Conservation (phyloP, 805 yeast genomes). For the Debaryomyces castellii region DNA sequence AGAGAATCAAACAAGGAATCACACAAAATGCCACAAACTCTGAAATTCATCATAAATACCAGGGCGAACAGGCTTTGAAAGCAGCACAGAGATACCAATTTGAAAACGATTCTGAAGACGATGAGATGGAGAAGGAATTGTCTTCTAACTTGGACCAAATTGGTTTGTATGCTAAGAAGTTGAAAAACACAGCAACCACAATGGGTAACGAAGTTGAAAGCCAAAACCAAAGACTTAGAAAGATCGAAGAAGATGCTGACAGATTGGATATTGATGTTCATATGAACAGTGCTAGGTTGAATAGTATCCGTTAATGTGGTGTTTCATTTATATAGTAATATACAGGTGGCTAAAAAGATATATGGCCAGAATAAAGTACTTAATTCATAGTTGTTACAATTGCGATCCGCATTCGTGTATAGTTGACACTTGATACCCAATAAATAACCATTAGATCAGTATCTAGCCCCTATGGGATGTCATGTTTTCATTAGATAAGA, state of each 20-base stretch:
- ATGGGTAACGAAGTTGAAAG: conserved; percentile 75
- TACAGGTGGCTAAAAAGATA: no score
- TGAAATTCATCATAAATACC: conserved; percentile 46
- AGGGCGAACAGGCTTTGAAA: conserved; percentile 50
- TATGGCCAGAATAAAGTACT: no score
- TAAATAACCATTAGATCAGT: no score
- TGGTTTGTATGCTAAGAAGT: conserved; percentile 61
- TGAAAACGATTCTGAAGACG: conserved; percentile 91
- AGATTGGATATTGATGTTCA: conserved; percentile 81
- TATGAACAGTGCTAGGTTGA: conserved; percentile 67
- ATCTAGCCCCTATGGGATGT: neutral
- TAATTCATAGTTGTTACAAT: no score
- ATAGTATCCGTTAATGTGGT: conserved; percentile 39
- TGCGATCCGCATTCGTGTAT: no score
- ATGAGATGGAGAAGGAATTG: conserved; percentile 85
- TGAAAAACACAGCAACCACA: conserved; percentile 69
- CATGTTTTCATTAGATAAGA: neutral
- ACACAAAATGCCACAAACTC: conserved; percentile 36
- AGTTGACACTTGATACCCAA: no score
- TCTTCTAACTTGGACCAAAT: conserved; percentile 82
- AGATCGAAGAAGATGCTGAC: conserved; percentile 83
- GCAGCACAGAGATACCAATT: conserved; percentile 74
- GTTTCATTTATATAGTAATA: neutral
- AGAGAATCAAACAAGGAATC: conserved; percentile 64
- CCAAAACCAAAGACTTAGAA: conserved; percentile 72